These are phyloP conservation scores for Pilatotrama ljubarskyi DNA, from an alignment of 768 basidiomycete genomes.

Conservation along the genomic window DNA sequence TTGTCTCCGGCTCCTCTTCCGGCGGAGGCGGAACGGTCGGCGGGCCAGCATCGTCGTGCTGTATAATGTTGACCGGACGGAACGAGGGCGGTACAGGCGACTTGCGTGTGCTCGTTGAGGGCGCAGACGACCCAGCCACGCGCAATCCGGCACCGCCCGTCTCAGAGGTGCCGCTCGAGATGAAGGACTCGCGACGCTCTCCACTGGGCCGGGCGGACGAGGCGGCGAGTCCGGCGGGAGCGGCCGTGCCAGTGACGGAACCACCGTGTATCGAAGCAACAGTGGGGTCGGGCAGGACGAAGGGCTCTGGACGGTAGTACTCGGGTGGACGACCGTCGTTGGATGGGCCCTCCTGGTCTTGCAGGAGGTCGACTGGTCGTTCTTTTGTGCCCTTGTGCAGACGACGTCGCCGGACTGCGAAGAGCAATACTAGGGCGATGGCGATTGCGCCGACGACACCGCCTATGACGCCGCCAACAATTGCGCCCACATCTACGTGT, in stretches of 20 bases:
- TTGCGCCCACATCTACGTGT: conserved; percentile 22
- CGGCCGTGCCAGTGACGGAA: neutral
- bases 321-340: conserved; percentile 56
- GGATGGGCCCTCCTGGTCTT: conserved; percentile 50
- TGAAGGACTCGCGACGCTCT: conserved; percentile 25
- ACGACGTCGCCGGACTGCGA: conserved; percentile 48
- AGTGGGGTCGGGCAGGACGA: conserved; percentile 66
- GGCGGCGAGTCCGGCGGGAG: neutral
- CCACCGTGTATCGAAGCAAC: conserved; percentile 39
- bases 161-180: conserved; percentile 18
- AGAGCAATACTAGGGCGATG: conserved; percentile 42
- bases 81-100: conserved; percentile 48
- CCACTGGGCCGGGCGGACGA: conserved; percentile 15
- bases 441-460: conserved; percentile 53
- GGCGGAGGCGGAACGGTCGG: conserved; percentile 42
- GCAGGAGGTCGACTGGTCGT: conserved; percentile 67
- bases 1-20: conserved; percentile 60
- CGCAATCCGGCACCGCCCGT: conserved; percentile 17
- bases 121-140: conserved; percentile 24
- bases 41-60: conserved; percentile 80
- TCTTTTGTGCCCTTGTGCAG: conserved; percentile 45
- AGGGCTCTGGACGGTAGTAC: conserved; percentile 76
- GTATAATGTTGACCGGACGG: conserved; percentile 76
- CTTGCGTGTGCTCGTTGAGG: conserved; percentile 45
- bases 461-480: conserved; percentile 52